These are phyloP conservation scores for Podospora tetraspora DNA, from an alignment of 495 filamentous ascomycete genomes.

Conservation along the genomic window DNA sequence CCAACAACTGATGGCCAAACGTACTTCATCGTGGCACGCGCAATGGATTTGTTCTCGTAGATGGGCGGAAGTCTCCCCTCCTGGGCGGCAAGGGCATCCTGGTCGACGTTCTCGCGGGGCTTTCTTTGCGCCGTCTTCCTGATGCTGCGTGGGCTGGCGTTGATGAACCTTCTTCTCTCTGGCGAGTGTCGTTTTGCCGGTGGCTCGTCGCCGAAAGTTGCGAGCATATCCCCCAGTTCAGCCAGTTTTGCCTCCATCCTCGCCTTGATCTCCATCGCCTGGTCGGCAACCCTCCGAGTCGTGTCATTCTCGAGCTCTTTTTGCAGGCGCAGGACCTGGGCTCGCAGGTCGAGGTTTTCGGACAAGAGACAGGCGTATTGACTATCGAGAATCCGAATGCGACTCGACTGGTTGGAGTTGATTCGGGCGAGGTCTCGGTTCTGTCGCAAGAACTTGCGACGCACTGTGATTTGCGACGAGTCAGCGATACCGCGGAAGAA, in stretches of 20 bases:
- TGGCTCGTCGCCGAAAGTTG: constrained; percentile 52
- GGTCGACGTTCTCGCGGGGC: constrained; percentile 46
- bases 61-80: constrained; percentile 77
- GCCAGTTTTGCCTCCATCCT: constrained; percentile 64
- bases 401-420: constrained; percentile 86
- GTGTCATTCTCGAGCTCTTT: constrained; percentile 53
- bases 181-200: constrained; percentile 36
- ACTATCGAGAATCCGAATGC: constrained; percentile 80
- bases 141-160: constrained; percentile 27
- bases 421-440: constrained; percentile 88
- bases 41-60: constrained; percentile 72
- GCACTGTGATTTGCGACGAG: constrained; percentile 49
- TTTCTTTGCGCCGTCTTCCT: constrained; percentile 39
- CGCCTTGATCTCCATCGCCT: constrained; percentile 61
- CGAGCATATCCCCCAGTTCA: constrained; percentile 61
- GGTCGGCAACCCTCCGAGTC: constrained; percentile 49
- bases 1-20: constrained; percentile 17
- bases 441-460: constrained; percentile 80
- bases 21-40: constrained; percentile 69
- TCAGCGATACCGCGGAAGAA: constrained; percentile 13
- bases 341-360: constrained; percentile 81
- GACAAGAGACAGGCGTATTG: constrained; percentile 76
- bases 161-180: constrained; percentile 27
- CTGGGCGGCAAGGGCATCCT: constrained; percentile 48
- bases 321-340: constrained; percentile 69